These are phyloP conservation scores for Metrosideros polymorpha DNA, from an alignment of 441 rosid species.

Conservation along the genomic window DNA sequence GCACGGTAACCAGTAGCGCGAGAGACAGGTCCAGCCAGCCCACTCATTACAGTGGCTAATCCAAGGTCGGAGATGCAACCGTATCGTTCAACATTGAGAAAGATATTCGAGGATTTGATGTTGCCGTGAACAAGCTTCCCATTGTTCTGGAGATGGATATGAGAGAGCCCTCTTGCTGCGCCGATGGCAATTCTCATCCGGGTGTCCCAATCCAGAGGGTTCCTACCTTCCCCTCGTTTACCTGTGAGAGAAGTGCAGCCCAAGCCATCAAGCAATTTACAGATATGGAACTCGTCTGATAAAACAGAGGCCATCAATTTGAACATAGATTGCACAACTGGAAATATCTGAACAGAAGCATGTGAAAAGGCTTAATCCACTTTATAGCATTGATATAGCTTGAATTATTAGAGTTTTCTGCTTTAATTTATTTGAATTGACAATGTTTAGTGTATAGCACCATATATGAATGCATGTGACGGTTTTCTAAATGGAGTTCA, in stretches of 20 bases:
- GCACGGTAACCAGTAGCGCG: slow-evolving; percentile 59
- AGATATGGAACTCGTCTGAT: background rate
- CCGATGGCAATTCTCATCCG: slow-evolving; percentile 49
- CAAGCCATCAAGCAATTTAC: background rate
- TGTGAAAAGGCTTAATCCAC: background rate
- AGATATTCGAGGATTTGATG: slow-evolving; percentile 55
- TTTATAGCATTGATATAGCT: background rate
- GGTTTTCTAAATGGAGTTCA: background rate
- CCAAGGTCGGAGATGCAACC: slow-evolving; percentile 53
- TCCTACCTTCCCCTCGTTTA: slow-evolving; percentile 31
- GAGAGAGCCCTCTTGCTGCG: slow-evolving; percentile 49
- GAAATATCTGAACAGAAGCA: background rate
- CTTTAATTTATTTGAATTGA: background rate
- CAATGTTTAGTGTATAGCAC: background rate
- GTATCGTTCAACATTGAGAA: slow-evolving; percentile 35
- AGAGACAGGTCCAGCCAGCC: slow-evolving; percentile 25
- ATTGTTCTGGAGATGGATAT: slow-evolving; percentile 43
- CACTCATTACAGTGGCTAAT: slow-evolving; percentile 42
- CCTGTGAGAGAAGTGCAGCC: slow-evolving; percentile 19
- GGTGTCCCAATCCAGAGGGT: slow-evolving; percentile 47
- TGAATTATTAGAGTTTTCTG: background rate
- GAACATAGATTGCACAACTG: background rate
- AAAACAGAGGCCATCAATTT: background rate
- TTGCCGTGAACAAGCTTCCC: slow-evolving; percentile 60
- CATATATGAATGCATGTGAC: background rate